Conservation (phyloP, 305 asterid species). For the Lippia alba region DNA sequence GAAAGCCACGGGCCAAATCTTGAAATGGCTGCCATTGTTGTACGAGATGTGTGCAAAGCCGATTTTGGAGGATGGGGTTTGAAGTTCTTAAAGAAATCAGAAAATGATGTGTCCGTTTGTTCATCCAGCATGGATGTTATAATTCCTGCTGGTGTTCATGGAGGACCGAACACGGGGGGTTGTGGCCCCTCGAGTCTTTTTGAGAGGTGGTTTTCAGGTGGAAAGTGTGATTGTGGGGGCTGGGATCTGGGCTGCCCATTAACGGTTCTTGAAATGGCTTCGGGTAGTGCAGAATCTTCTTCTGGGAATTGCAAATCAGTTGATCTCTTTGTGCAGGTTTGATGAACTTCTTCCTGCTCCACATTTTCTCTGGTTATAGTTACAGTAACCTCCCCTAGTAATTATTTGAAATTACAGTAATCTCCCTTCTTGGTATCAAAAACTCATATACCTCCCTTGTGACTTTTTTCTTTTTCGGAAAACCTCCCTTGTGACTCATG, state of each 20-base stretch:
- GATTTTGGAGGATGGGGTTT: conserved; percentile 81
- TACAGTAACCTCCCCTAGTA: neutral
- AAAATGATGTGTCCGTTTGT: conserved; percentile 45
- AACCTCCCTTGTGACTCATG: neutral
- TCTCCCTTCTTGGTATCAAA: neutral
- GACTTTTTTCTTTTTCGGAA: too few relatives aligned
- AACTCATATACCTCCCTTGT: neutral
- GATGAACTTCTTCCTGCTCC: conserved; percentile 13
- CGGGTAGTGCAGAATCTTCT: conserved; percentile 31
- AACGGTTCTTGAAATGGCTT: conserved; percentile 49
- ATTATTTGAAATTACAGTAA: too few relatives aligned
- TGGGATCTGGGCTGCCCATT: conserved; percentile 87
- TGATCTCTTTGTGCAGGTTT: conserved; percentile 69
- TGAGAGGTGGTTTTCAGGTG: conserved; percentile 79
- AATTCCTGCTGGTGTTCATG: conserved; percentile 76
- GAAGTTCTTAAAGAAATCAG: conserved; percentile 64
- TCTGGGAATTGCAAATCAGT: conserved; percentile 58
- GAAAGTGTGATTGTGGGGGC: conserved; percentile 87
- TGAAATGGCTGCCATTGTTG: conserved; percentile 72
- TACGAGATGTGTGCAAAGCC: conserved; percentile 44
- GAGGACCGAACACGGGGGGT: conserved; percentile 60
- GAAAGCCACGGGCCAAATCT: conserved; percentile 43
- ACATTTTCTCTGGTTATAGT: neutral
- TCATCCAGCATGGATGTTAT: conserved; percentile 59
- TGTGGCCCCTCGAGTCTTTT: conserved; percentile 70